Conservation (phyloP, 768 basidiomycete genomes). For the Rhizopogon rudus region DNA sequence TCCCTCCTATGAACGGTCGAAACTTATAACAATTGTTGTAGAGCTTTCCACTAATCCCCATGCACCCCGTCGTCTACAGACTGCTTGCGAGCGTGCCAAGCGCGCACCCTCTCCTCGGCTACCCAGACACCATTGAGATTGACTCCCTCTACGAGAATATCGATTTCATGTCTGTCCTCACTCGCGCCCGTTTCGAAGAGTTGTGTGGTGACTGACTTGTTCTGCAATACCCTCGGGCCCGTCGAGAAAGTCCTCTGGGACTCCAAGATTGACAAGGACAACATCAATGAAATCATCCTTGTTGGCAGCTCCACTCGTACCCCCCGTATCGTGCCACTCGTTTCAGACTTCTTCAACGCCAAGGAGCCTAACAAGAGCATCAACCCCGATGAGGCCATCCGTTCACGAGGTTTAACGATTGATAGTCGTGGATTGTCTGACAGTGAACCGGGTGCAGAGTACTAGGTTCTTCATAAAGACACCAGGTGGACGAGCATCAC, state of each 20-base stretch:
- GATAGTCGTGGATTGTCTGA: too few relatives aligned
- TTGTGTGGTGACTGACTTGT: slow-evolving; percentile 56
- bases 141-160: slow-evolving; percentile 54
- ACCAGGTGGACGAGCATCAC: too few relatives aligned
- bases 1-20: too few relatives aligned
- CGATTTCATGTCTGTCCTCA: slow-evolving; percentile 63
- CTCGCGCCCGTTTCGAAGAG: slow-evolving; percentile 69
- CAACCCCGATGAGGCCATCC: too few relatives aligned
- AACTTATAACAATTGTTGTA: slow-evolving; percentile 15
- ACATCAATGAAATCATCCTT: slow-evolving; percentile 47
- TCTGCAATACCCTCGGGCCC: slow-evolving; percentile 71
- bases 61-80: slow-evolving; percentile 84
- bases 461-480: too few relatives aligned
- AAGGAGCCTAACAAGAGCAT: too few relatives aligned
- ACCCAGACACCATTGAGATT: slow-evolving; percentile 44
- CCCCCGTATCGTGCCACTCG: slow-evolving; percentile 24
- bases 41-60: slow-evolving; percentile 51
- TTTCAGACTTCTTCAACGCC: too few relatives aligned
- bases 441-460: too few relatives aligned
- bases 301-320: slow-evolving; percentile 51
- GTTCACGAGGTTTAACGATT: too few relatives aligned
- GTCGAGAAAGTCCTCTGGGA: slow-evolving; percentile 73
- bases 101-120: slow-evolving; percentile 38
- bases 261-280: slow-evolving; percentile 62
- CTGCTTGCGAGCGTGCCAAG: slow-evolving; percentile 91